These are phyloP conservation scores for Setaria italica DNA, from an alignment of 202 grass and related monocot species.

Conservation along the genomic window DNA sequence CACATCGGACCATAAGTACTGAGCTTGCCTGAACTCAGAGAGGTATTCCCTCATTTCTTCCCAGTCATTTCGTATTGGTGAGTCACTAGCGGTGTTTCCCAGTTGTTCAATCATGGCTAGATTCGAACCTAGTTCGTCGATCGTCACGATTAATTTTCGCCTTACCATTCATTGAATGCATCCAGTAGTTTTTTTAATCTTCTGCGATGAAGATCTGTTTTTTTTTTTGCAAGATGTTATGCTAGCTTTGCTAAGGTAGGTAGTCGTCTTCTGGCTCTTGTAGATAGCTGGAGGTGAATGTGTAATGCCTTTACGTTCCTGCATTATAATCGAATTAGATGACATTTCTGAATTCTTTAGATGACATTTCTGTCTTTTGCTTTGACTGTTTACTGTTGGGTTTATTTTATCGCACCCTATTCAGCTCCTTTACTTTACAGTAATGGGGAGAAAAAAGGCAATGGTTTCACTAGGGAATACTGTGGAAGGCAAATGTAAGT, in stretches of 20 bases:
- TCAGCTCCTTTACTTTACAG: neutral
- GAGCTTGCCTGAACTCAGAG: neutral
- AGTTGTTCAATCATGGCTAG: neutral
- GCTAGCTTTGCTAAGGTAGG: neutral
- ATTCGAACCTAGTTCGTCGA: neutral
- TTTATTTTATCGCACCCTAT: neutral
- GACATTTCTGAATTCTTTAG: conserved; percentile 5
- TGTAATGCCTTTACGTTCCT: neutral
- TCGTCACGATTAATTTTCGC: neutral
- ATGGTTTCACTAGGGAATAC: neutral
- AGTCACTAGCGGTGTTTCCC: neutral
- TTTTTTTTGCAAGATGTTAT: neutral
- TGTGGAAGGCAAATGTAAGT: neutral
- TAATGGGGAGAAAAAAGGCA: neutral
- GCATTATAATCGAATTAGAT: neutral
- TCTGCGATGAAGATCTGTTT: neutral
- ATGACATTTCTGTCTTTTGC: neutral
- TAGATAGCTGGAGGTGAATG: conserved; percentile 18
- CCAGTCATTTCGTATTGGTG: neutral
- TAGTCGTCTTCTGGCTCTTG: neutral
- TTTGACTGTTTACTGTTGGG: neutral
- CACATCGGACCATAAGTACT: neutral
- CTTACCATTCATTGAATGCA: no score
- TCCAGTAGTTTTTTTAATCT: neutral
- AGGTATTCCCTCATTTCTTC: neutral